A percentile compares a stretch with the other conserved stretches of the same genome.
Conservation (phyloP, 169 alveolate species). For the Hammondia hammondi region DNA sequence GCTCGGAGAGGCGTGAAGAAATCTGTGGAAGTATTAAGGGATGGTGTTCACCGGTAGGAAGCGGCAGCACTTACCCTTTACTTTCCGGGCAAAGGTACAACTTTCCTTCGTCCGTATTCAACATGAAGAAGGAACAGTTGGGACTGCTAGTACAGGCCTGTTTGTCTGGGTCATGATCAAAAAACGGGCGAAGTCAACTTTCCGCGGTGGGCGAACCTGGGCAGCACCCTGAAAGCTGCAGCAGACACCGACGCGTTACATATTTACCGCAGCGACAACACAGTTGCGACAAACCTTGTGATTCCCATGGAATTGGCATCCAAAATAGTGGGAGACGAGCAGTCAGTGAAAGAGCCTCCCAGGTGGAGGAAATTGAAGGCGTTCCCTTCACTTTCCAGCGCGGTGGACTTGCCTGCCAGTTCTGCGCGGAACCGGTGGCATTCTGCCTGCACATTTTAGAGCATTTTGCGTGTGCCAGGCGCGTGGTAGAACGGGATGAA, state of each 20-base stretch:
- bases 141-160: conserved; percentile 4
- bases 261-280: background rate
- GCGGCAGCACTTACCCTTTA: background rate
- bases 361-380: conserved; percentile 8
- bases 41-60: background rate
- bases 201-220: background rate
- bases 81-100: conserved; percentile 11
- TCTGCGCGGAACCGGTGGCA: conserved; percentile 1
- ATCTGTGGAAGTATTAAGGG: background rate
- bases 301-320: conserved; percentile 25
- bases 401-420: background rate
- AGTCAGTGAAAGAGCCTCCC: conserved; percentile 3
- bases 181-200: background rate
- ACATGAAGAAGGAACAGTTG: conserved; percentile 29
- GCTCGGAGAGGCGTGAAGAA: conserved; percentile 29
- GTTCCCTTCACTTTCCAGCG: background rate
- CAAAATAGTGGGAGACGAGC: background rate
- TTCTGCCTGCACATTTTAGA: background rate
- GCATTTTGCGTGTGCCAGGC: background rate
- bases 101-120: background rate
- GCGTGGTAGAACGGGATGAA: background rate
- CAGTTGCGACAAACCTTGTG: background rate
- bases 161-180: background rate
- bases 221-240: conserved; percentile 37
- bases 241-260: background rate